Conservation (phyloP, 2,329 filamentous ascomycete genomes). For the Colletotrichum australisinense region DNA sequence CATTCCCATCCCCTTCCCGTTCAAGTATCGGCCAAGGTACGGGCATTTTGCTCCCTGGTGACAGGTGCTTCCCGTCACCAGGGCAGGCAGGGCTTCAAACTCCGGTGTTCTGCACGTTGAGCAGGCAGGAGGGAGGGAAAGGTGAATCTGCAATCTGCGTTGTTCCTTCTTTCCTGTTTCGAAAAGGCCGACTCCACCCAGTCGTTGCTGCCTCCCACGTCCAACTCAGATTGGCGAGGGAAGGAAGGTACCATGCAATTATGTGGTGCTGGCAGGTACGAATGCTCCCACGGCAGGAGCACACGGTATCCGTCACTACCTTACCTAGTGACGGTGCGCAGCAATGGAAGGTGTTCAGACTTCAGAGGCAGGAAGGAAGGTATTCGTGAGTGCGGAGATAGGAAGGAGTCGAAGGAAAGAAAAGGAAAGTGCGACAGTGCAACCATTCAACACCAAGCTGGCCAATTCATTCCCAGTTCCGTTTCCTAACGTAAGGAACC, state of each 20-base stretch:
- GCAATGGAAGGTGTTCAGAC: too few relatives aligned
- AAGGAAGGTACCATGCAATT: neutral
- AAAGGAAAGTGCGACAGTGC: neutral
- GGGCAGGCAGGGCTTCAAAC: too few relatives aligned
- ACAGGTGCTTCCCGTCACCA: neutral
- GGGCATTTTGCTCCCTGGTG: neutral
- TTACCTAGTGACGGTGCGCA: neutral
- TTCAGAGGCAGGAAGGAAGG: too few relatives aligned
- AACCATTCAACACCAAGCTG: neutral
- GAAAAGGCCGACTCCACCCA: slow-evolving; percentile 18
- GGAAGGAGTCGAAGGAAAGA: neutral
- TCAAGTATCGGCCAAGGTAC: neutral
- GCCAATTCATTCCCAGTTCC: neutral
- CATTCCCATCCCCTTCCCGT: neutral
- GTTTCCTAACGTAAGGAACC: too few relatives aligned
- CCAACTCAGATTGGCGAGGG: slow-evolving; percentile 31
- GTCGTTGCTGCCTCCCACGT: neutral
- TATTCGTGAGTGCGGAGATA: neutral
- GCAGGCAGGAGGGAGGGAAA: neutral
- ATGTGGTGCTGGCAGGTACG: slow-evolving; percentile 14
- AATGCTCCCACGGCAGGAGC: neutral
- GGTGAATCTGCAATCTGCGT: neutral
- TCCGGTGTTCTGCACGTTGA: too few relatives aligned
- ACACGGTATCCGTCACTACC: neutral
- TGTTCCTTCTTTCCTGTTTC: slow-evolving; percentile 29